These are phyloP conservation scores for Eutrema japonicum DNA, from an alignment of 345 rosid genomes.

Conservation along the genomic window DNA sequence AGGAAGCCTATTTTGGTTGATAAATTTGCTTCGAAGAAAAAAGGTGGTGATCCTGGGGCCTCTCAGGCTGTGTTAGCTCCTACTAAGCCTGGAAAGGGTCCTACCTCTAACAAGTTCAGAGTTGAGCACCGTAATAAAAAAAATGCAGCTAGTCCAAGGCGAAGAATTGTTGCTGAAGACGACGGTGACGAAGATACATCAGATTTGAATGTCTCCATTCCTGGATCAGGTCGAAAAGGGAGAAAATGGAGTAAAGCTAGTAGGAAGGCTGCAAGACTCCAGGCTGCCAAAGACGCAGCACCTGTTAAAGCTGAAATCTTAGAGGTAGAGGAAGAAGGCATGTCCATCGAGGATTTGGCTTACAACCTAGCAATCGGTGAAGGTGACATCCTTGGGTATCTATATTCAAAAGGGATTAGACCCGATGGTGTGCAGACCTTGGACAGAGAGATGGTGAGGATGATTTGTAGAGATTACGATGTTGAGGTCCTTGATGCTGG, in stretches of 20 bases:
- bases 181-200: conserved; percentile 75
- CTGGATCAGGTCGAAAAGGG: conserved; percentile 83
- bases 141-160: conserved; percentile 58
- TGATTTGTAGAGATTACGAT: conserved; percentile 82
- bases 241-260: conserved; percentile 99
- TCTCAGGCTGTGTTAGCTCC: conserved; percentile 80
- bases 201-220: conserved; percentile 57
- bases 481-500: conserved; percentile 89
- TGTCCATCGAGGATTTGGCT: conserved; percentile 91
- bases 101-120: conserved; percentile 75
- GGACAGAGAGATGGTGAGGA: conserved; percentile 92
- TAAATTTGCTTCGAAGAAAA: conserved; percentile 84
- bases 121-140: conserved; percentile 67
- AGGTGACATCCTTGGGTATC: conserved; percentile 88
- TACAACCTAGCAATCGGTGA: conserved; percentile 74
- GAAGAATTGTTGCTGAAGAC: conserved; percentile 61
- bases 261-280: conserved; percentile 87
- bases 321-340: conserved; percentile 88
- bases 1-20: conserved; percentile 89
- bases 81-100: conserved; percentile 73
- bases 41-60: conserved; percentile 67
- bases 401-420: conserved; percentile 87
- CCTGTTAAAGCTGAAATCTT: conserved; percentile 95
- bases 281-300: conserved; percentile 94
- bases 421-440: conserved; percentile 97